Evolutionary conservation across 768 basidiomycete genomes (phyloP).

Genomic region (Podaxis mareebaensis): DNA sequence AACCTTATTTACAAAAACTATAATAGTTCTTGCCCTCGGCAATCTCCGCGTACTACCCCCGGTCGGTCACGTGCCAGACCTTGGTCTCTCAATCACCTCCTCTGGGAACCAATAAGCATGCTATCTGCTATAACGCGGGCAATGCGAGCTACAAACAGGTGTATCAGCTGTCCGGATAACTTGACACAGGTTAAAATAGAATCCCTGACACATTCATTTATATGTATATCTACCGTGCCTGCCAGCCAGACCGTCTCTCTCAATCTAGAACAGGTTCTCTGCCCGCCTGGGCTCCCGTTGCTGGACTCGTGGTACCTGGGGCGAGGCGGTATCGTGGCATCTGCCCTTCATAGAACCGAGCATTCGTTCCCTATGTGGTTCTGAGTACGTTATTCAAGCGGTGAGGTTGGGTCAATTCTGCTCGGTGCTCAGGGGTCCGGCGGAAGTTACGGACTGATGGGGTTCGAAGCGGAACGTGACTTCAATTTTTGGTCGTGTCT

Average conservation of each 20-base stretch:
- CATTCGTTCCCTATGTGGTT: not conserved
- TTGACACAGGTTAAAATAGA: not conserved
- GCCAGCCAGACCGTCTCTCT: not conserved
- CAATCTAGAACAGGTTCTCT: not conserved
- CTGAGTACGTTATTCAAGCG: too few species aligned
- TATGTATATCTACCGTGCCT: not conserved
- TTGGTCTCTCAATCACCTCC: not conserved
- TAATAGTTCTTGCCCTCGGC: constrained; percentile 32
- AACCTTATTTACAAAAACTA: constrained; percentile 52
- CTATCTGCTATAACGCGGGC: too few species aligned
- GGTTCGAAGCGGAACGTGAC: constrained; percentile 1
- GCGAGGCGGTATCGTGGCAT: not conserved
- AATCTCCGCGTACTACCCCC: constrained; percentile 20
- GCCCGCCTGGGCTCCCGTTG: not conserved
- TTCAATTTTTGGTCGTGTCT: not conserved
- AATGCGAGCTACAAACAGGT: too few species aligned
- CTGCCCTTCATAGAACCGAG: not conserved
- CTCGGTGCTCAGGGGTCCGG: not conserved
- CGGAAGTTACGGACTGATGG: constrained; percentile 1
- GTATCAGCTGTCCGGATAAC: not conserved
- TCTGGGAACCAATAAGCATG: not conserved
- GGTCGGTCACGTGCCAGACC: not conserved
- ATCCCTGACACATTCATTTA: not conserved
- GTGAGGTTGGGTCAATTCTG: not conserved
- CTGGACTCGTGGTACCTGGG: not conserved